Base-by-base conservation (phyloP, 495 filamentous ascomycete species). In the Aspergillus indologenus region DNA sequence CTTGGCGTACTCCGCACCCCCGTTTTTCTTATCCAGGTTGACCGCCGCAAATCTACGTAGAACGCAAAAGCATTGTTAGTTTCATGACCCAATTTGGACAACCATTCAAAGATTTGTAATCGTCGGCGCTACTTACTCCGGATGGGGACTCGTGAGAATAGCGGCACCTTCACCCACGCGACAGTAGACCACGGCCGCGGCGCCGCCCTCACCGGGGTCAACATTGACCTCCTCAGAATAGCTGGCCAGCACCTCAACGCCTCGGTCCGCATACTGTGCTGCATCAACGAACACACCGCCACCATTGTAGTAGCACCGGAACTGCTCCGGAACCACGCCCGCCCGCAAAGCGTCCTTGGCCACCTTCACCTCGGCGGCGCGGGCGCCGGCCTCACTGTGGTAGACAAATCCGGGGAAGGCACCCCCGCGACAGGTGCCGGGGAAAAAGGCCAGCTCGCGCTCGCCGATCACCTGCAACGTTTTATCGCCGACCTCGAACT, bases 261-360 rank as follows among this genome's bases (percentile, higher is more conserved):
- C 87, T 61, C 77, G 69, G 44, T 85, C 81, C 34, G 77, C 75
- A 55, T 82, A 79, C 48, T 80, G 78, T 1, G 80, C 79, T 18
- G 90, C 88, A 75, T 94, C 86, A 11, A 95, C 88, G 78, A 96
- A 98, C n/a, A 95, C 86, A 11, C 95, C 92, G 2, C 94, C 94
- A 3, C 94, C 94, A 71, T 98, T 98, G 69, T 93, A 96, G 67
- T 98, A 98, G 12, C 83, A 87, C 46, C 78, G 77, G 63, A 97
- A 92, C 0, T 72, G 75, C 2, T 84, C 79, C 1, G 85, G 87
- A 7, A 90, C 71, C n/a, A 74, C 69, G 0, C 71, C 77, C 14
- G 68, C 65, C n/a, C 70, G 67, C 55, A 94, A 82, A 1, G 75
- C 77, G 12, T 74, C 78, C 66, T 87, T 88, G 23, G 81, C 76